Conservation (phyloP, 352 stramenopile species). For the Globisporangium middletonii region DNA sequence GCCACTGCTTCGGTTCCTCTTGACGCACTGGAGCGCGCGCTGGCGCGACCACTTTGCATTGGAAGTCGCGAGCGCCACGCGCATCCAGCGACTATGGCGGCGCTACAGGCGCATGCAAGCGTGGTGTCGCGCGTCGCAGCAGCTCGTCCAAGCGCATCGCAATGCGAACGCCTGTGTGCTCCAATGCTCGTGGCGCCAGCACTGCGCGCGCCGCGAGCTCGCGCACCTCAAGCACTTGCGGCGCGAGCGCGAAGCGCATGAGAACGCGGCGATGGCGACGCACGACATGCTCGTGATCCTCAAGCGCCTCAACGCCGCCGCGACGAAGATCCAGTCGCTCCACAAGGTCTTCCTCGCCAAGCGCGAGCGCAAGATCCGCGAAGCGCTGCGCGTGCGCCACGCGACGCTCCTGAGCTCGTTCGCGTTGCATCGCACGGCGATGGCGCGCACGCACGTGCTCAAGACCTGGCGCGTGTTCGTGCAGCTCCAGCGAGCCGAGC, state of each 20-base stretch:
- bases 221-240: conserved; percentile 18
- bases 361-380: conserved; percentile 22
- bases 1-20: conserved; percentile 38
- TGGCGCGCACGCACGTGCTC: conserved; percentile 23
- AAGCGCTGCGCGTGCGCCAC: conserved; percentile 30
- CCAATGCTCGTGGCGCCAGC: conserved; percentile 40
- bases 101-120: conserved; percentile 13
- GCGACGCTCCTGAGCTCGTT: conserved; percentile 33
- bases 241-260: conserved; percentile 23
- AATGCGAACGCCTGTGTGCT: conserved; percentile 28
- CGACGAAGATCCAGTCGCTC: conserved; percentile 47
- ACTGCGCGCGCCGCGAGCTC: conserved; percentile 20
- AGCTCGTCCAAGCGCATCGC: conserved; percentile 26
- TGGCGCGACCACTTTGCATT: conserved; percentile 39
- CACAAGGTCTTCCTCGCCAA: conserved; percentile 34
- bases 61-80: conserved; percentile 27
- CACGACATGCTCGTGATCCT: conserved; percentile 41
- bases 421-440: conserved; percentile 20
- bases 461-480: conserved; percentile 34
- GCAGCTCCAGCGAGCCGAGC: conserved; percentile 24
- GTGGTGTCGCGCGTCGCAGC: conserved; percentile 13
- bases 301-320: conserved; percentile 29
- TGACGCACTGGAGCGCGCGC: conserved; percentile 24
- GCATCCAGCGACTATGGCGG: conserved; percentile 26
- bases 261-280: conserved; percentile 30